phyloP scores from a whole-genome alignment of 495 filamentous ascomycete species.

The Aspergillus ellipticus region DNA sequence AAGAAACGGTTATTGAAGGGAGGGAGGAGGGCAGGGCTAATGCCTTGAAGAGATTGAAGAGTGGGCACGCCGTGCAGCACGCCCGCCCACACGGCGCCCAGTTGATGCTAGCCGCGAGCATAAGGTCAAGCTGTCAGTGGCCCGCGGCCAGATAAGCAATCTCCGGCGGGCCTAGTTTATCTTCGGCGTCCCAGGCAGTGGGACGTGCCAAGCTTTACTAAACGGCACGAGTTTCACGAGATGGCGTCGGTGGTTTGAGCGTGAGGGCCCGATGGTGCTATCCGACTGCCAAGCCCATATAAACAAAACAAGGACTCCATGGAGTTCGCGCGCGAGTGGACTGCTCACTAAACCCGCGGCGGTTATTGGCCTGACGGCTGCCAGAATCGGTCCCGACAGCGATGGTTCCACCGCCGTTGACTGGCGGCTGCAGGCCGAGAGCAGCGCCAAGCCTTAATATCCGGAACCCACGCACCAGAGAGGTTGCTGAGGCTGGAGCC shows the following conservation, averaged over 20 bases:
- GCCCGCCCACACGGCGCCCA: not conserved
- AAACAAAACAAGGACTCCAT: slow-evolving; percentile 11
- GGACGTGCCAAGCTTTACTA: slow-evolving; percentile 13
- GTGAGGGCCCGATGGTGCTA: not conserved
- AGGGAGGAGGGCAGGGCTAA: slow-evolving; percentile 9
- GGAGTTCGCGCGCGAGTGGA: slow-evolving; percentile 9
- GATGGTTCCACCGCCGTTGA: not conserved
- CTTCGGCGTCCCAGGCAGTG: slow-evolving; percentile 1
- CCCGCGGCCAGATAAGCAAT: slow-evolving; percentile 10
- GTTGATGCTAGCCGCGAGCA: not conserved
- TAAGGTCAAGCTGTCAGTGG: slow-evolving; percentile 2
- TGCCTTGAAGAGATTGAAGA: slow-evolving; percentile 15
- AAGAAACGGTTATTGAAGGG: slow-evolving; percentile 12
- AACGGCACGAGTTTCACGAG: slow-evolving; percentile 8
- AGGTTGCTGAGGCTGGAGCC: not conserved
- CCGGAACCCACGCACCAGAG: not conserved
- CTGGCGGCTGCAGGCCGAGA: not conserved
- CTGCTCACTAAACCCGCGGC: slow-evolving; percentile 12
- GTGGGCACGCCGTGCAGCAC: slow-evolving; percentile 8
- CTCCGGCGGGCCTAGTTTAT: slow-evolving; percentile 7
- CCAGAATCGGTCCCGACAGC: not conserved
- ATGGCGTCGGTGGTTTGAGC: slow-evolving; percentile 11
- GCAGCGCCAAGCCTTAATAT: not conserved
- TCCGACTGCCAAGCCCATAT: slow-evolving; percentile 6
- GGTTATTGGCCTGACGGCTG: slow-evolving; percentile 5